phyloP scores from a whole-genome alignment of 2,329 filamentous ascomycete species.

The Ceratocystis colombiana region DNA sequence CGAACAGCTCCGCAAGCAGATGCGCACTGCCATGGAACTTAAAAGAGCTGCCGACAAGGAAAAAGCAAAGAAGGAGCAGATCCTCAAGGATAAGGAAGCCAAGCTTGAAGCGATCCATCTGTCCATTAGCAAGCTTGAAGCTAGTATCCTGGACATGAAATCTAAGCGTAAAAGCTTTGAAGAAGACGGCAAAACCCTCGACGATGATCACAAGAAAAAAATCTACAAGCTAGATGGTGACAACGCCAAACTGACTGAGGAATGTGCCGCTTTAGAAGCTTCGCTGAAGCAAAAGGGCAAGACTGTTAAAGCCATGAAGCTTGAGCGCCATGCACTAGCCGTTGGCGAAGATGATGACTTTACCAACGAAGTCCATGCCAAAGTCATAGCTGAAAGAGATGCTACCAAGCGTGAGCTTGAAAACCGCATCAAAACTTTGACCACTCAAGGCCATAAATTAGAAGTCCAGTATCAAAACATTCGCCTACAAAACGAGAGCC shows the following conservation, averaged over 20 bases:
- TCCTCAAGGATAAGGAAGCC: slow-evolving; percentile 56
- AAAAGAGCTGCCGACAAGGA: slow-evolving; percentile 74
- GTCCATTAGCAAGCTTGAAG: slow-evolving; percentile 58
- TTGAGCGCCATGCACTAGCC: slow-evolving; percentile 53
- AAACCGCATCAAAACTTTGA: slow-evolving; percentile 17
- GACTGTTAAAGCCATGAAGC: slow-evolving; percentile 64
- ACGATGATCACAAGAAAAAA: slow-evolving; percentile 43
- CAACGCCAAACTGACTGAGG: slow-evolving; percentile 53
- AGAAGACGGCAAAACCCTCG: slow-evolving; percentile 43
- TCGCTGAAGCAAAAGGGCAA: slow-evolving; percentile 55
- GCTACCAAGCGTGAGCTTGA: slow-evolving; percentile 19
- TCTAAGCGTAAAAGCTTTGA: slow-evolving; percentile 46
- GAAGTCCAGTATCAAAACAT: slow-evolving; percentile 35
- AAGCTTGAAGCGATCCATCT: slow-evolving; percentile 61
- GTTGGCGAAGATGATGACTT: slow-evolving; percentile 52
- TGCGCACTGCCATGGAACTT: slow-evolving; percentile 67
- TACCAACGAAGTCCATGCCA: slow-evolving; percentile 41
- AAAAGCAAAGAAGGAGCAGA: slow-evolving; percentile 65
- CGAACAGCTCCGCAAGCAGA: slow-evolving; percentile 69
- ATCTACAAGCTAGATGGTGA: slow-evolving; percentile 44
- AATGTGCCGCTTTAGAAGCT: slow-evolving; percentile 55
- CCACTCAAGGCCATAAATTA: slow-evolving; percentile 39
- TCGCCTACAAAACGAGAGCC: slow-evolving; percentile 38
- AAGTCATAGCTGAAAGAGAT: slow-evolving; percentile 14
- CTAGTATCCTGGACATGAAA: slow-evolving; percentile 51